Conservation (phyloP, 2,329 filamentous ascomycete genomes). For the Penicillium nordicum region DNA sequence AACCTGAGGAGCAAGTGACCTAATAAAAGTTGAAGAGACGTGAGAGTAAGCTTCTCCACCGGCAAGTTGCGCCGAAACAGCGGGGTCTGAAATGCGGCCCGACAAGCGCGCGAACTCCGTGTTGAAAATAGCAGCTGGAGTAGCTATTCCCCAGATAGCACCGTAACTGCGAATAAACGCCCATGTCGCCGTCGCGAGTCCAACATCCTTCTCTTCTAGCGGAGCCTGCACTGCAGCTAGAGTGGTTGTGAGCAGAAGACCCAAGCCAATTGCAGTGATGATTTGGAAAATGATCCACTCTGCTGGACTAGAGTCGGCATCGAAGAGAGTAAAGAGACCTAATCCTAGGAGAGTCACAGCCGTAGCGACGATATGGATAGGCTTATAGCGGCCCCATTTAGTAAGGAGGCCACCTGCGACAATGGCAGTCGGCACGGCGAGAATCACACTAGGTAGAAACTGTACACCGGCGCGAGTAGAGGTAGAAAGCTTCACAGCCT, state of each 20-base stretch:
- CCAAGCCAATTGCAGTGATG: slow-evolving; percentile 17
- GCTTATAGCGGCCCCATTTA: slow-evolving; percentile 29
- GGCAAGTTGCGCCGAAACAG: not conserved
- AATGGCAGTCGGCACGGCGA: slow-evolving; percentile 10
- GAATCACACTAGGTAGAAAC: not conserved
- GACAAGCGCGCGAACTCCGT: not conserved
- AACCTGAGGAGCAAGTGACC: not conserved
- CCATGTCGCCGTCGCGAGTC: slow-evolving; percentile 21
- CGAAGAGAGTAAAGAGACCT: slow-evolving; percentile 26
- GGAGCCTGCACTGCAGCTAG: slow-evolving; percentile 24
- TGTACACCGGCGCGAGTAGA: not conserved
- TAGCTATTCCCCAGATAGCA: slow-evolving; percentile 27
- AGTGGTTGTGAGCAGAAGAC: slow-evolving; percentile 6
- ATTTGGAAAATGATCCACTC: slow-evolving; percentile 27
- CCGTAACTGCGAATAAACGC: slow-evolving; percentile 29
- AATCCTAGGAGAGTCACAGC: slow-evolving; percentile 22
- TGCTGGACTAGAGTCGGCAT: slow-evolving; percentile 18
- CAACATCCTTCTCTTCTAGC: slow-evolving; percentile 23
- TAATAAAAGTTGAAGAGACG: not conserved
- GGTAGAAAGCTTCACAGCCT: not conserved
- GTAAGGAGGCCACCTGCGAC: slow-evolving; percentile 23
- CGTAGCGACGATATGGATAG: slow-evolving; percentile 23
- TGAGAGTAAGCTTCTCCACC: not conserved
- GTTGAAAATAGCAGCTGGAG: slow-evolving; percentile 36
- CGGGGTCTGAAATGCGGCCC: not conserved